Evolutionary conservation across 2,329 filamentous ascomycete species (phyloP), one percentile per base, ranked within the genome.

Genomic region (Sclerotinia sclerotiorum): DNA sequence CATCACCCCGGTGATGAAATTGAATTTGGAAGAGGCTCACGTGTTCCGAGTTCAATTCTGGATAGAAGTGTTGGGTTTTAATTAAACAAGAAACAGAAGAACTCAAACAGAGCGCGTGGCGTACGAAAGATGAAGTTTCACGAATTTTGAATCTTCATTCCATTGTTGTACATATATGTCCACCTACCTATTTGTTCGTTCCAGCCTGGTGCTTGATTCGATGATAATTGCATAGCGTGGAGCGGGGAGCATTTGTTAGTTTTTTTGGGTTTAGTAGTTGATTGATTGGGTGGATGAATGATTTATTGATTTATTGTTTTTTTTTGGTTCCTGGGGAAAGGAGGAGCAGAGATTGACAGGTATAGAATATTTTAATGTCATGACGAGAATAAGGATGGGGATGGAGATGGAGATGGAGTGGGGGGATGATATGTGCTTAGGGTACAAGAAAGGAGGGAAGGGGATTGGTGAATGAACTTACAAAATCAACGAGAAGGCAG

Each of bases 1-100:
- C 70, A 73, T 24, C 77, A 78, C 69, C 77, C 76, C 4, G 77
- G 77, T 5, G 72, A 77, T 7, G 76, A 77, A 66, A 65, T 78
- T 8, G 66, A 73, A 32, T 71, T 77, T 11, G 68, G 65, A 13
- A 60, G 68, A 27, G 76, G 75, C 11, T 73, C 72, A 4, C 69
- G 76, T 65, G 72, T 78, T 21, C 72, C 76, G 17, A 77, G 76
- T 57, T 69, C 56, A n/a, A 74, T 78, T 46, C 65, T 78, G 58
- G 74, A 77, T 56, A 72, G 69, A 65, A 77, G 75, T 54, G 70
- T 73, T 24, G 73, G 73, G 52, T 63, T 76, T 65, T 68, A 68
- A 58, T 73, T 67, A 51, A 63, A 63, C 0, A 42, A 39, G 15
- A 7, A 63, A 24, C 32, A 27, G 60, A 27, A 27, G 15, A 51